Percentiles rank a stretch among this genome's conserved stretches.
phyloP scores from a whole-genome alignment of 768 basidiomycete genomes.

The Imleria badia region DNA sequence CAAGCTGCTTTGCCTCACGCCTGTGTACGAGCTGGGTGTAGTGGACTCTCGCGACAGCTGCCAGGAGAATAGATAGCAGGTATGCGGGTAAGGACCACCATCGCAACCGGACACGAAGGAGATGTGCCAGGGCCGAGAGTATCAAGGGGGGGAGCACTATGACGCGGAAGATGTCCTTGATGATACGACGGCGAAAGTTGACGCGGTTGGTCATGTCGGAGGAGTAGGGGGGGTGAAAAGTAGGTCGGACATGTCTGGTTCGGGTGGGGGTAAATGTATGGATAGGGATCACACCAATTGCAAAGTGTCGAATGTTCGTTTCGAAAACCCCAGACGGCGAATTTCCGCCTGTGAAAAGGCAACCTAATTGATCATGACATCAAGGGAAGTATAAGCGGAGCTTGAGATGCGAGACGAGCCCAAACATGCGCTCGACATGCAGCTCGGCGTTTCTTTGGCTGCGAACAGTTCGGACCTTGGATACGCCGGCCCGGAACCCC shows the following conservation, averaged over 20 bases:
- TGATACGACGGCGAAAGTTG: slow-evolving; percentile 49
- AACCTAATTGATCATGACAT: slow-evolving; percentile 5
- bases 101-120: slow-evolving; percentile 35
- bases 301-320: slow-evolving; percentile 9
- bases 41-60: slow-evolving; percentile 36
- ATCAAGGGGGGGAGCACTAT: slow-evolving; percentile 42
- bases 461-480: slow-evolving; percentile 5
- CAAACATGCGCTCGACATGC: not conserved
- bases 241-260: slow-evolving; percentile 6
- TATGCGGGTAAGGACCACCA: slow-evolving; percentile 38
- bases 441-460: not conserved
- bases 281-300: not conserved
- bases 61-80: slow-evolving; percentile 41
- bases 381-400: slow-evolving; percentile 8
- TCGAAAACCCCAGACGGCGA: not conserved
- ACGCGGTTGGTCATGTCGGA: slow-evolving; percentile 1
- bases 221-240: not conserved
- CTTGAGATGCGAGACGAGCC: slow-evolving; percentile 1
- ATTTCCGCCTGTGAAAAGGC: slow-evolving; percentile 14
- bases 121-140: slow-evolving; percentile 32
- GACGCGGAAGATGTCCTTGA: slow-evolving; percentile 44
- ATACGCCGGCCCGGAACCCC: slow-evolving; percentile 8
- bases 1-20: slow-evolving; percentile 46
- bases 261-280: slow-evolving; percentile 11
- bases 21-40: slow-evolving; percentile 38